Evolutionary conservation across 352 stramenopile genomes (phyloP).

Genomic region (Phytopythium vexans): DNA sequence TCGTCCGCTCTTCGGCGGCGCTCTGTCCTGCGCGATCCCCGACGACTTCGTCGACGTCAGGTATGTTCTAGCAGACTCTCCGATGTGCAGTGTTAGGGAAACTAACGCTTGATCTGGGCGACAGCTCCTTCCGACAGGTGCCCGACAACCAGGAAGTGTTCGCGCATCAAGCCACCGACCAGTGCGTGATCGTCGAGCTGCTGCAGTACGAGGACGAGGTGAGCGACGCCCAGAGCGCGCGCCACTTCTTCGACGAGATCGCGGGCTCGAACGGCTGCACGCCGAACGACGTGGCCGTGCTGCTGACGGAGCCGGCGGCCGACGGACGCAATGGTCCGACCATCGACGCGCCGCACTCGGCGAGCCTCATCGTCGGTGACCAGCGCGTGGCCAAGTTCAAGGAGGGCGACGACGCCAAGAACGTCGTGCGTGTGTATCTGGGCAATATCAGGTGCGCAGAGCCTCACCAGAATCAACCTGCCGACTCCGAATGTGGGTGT

Average conservation of each 20-base stretch:
- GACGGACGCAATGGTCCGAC: slow-evolving; percentile 17
- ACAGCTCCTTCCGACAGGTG: slow-evolving; percentile 74
- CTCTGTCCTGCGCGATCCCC: slow-evolving; percentile 70
- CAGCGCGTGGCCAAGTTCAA: slow-evolving; percentile 86
- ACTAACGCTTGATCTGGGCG: neutral
- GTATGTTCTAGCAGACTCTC: slow-evolving; percentile 11
- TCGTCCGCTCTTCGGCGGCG: slow-evolving; percentile 59
- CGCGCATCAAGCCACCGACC: slow-evolving; percentile 71
- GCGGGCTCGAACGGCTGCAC: slow-evolving; percentile 74
- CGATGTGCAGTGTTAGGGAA: neutral
- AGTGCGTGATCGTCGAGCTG: slow-evolving; percentile 83
- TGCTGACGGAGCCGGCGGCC: slow-evolving; percentile 40
- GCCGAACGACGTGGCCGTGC: slow-evolving; percentile 44
- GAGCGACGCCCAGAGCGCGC: slow-evolving; percentile 40
- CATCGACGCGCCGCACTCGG: slow-evolving; percentile 35
- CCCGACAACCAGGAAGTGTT: slow-evolving; percentile 89
- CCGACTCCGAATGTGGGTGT: neutral
- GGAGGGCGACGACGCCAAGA: slow-evolving; percentile 75
- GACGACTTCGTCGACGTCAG: slow-evolving; percentile 78
- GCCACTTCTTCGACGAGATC: slow-evolving; percentile 85
- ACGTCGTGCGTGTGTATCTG: slow-evolving; percentile 82
- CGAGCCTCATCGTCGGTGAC: slow-evolving; percentile 63
- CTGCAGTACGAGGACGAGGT: slow-evolving; percentile 63
- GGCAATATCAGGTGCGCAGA: slow-evolving; percentile 53
- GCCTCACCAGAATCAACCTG: neutral